Conservation (phyloP, 1,284 basidiomycete genomes). For the Mycena citricolor region DNA sequence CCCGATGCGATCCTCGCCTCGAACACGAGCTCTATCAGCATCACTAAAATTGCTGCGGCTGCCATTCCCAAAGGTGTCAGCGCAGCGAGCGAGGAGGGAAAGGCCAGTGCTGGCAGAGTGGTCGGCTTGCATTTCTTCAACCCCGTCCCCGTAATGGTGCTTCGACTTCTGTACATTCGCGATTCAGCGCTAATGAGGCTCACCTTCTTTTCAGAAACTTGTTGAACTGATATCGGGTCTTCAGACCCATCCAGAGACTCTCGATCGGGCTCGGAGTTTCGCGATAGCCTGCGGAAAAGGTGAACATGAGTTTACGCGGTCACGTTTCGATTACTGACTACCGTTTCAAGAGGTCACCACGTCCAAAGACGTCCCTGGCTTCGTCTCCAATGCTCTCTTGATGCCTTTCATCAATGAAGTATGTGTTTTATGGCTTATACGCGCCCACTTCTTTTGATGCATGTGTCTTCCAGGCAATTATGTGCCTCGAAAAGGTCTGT, state of each 20-base stretch:
- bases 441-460: no score
- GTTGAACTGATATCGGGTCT: constrained; percentile 92
- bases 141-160: constrained; percentile 90
- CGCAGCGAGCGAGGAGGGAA: constrained; percentile 62
- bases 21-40: constrained; percentile 93
- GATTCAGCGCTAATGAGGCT: no score
- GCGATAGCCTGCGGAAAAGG: constrained; percentile 91
- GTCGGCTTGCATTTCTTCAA: constrained; percentile 95
- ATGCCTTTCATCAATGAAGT: constrained; percentile 94
- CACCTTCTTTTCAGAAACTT: constrained; percentile 64
- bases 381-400: constrained; percentile 83
- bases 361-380: constrained; percentile 90
- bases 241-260: constrained; percentile 80
- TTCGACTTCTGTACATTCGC: constrained; percentile 27
- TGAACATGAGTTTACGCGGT: constrained; percentile 27
- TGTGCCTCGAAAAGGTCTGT: constrained; percentile 82
- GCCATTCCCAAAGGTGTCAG: constrained; percentile 59
- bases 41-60: constrained; percentile 89
- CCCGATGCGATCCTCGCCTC: constrained; percentile 83
- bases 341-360: constrained; percentile 71
- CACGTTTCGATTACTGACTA: no score
- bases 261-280: constrained; percentile 79
- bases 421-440: constrained; percentile 19
- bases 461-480: constrained; percentile 67
- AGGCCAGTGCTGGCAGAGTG: constrained; percentile 64